Evolutionary conservation across 768 basidiomycete genomes (phyloP), one percentile per base, ranked within the genome.

Genomic region (Psilocybe cubensis): DNA sequence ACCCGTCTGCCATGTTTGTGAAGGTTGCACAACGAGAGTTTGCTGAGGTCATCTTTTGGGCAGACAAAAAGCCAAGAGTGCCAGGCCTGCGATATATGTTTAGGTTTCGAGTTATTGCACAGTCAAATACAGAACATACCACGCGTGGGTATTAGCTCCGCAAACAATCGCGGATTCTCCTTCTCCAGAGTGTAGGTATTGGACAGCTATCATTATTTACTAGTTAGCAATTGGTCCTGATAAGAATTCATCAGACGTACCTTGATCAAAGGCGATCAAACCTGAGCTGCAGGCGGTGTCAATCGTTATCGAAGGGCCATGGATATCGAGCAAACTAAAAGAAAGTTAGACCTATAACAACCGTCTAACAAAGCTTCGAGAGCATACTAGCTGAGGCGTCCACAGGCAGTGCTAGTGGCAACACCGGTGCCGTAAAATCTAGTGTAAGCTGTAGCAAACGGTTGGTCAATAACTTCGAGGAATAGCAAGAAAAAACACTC

Each of bases 201-300:
- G 66, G 25, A 73, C 72, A 29, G 73, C 74, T 71, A 43, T 45
- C 18, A 23, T n/a, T n/a, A n/a, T n/a, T n/a, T 47, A 11, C n/a
- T 24, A 23, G 7, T 14, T 10, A 29, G 25, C 25, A 17, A 40
- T 20, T n/a, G 10, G 35, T 17, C 20, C n/a, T 28, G 27, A 25
- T 21, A 18, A 48, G 10, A 14, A 49, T 20, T 41, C 12, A 41
- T 31, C 38, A 47, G 20, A 35, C 53, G 21, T 57, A 72, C 73
- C 73, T 54, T 72, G 68, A 50, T 75, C 69, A 27, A 75, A 63
- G 3, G 69, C 72, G 28, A 75, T 70, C 49, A 75, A 56, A 7
- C 74, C 70, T 8, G 72, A 66, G 47, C 71, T 72, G 57, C 74
- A 75, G 3, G 72, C 74, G 17, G 72, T 75, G 41, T 74, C 72